Evolutionary conservation across 306 rosid species (phyloP).

Genomic region (Pterocarpus santalinus): DNA sequence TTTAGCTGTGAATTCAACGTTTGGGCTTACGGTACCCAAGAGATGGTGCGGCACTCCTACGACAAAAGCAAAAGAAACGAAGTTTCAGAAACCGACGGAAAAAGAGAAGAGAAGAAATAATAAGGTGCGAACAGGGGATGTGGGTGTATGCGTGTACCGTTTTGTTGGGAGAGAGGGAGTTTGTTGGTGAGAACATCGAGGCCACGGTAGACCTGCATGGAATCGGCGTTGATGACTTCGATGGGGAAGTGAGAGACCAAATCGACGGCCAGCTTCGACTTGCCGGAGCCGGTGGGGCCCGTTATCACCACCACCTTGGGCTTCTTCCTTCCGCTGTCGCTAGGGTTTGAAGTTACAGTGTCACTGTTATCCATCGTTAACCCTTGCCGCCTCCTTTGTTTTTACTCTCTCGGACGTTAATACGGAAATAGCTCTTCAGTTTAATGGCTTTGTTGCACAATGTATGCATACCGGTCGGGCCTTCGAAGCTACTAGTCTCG

Average conservation of each 20-base stretch:
- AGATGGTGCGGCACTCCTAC: constrained; percentile 92
- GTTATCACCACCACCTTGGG: constrained; percentile 73
- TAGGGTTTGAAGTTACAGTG: constrained; percentile 51
- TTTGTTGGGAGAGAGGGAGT: constrained; percentile 66
- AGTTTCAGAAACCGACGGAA: constrained; percentile 33
- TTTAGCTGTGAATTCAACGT: constrained; percentile 83
- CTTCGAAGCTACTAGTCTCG: too few relatives aligned
- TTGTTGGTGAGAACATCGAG: constrained; percentile 91
- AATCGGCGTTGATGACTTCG: constrained; percentile 90
- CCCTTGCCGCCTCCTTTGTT: too few relatives aligned
- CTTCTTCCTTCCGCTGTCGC: constrained; percentile 44
- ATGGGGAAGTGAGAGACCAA: constrained; percentile 74
- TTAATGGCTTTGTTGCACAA: too few relatives aligned
- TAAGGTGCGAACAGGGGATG: background rate
- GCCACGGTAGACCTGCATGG: constrained; percentile 94
- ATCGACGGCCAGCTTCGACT: constrained; percentile 86
- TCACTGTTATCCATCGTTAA: constrained; percentile 23
- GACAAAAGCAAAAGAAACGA: background rate
- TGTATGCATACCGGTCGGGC: too few relatives aligned
- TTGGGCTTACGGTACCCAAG: constrained; percentile 73
- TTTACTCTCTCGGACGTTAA: too few relatives aligned
- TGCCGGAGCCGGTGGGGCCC: constrained; percentile 93
- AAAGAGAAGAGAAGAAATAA: background rate
- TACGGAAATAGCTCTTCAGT: too few relatives aligned
- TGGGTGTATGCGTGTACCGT: constrained; percentile 53